Evolutionary conservation across 2,329 filamentous ascomycete genomes (phyloP), one percentile per base, ranked within the genome.

Genomic region (Xylariales sp.): DNA sequence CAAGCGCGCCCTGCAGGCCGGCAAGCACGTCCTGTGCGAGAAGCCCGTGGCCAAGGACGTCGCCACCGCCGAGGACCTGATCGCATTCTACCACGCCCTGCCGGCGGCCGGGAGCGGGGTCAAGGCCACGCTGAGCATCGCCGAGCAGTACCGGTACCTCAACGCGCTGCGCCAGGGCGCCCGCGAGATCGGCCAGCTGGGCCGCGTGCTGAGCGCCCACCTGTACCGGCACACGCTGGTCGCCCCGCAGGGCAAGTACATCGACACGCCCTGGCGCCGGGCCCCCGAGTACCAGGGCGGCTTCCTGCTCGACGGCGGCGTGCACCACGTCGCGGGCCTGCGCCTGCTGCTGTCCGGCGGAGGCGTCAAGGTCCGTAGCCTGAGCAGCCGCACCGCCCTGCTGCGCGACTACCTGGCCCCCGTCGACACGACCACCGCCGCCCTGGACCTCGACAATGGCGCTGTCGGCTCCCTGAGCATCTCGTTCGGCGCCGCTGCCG

Each of bases 291-390:
- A 87, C 54, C 84, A 88, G 59, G 86, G 85, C 38, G 85, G 86
- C 0, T 89, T 88, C 55, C 57, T 89, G 38, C 74, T 90, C 3
- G 85, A 90, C 52, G 83, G 78, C 12, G 85, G 86, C 29, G 83
- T 90, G 18, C 86, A 90, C 58, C 81, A 77, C 43, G 66, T 81
- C 6, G 85, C 85, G 6, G 79, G 63, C 0, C 69, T 82, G 34
- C 67, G 85, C 13, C 56, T 75, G 21, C 54, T 90, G 29, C 62
- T 88, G 3, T 14, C 16, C 27, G 65, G 68, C 14, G 43, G 60
- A 1, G 63, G 65, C 13, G 57, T 72, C 32, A 61, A 68, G 7
- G 62, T 74, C 19, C 58, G 61, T 11, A 64, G 60, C 23, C 59
- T 83, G 4, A 65, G 67, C 14, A 78, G 78, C 1, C 75, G 76